A percentile compares a stretch with the other conserved stretches of the same genome.
Evolutionary conservation across 768 basidiomycete genomes (phyloP).

Genomic region (Russula abietina): DNA sequence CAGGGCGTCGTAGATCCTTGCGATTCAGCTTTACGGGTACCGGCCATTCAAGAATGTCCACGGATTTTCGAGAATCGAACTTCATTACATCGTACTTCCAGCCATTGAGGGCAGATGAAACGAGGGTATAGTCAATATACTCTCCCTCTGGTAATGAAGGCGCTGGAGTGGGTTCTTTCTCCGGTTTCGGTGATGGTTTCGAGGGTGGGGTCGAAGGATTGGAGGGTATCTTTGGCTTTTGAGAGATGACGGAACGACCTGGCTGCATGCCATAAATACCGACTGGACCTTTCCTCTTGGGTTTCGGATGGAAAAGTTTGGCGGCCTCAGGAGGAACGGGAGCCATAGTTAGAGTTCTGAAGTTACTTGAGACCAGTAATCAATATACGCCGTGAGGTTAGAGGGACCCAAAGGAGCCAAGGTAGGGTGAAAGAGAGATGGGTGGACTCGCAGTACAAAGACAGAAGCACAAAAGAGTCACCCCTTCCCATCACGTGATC

Average conservation of each 20-base stretch:
- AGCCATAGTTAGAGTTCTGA: slow-evolving; percentile 10
- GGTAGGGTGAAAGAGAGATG: neutral
- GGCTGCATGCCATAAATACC: slow-evolving; percentile 15
- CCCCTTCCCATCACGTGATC: slow-evolving; percentile 6
- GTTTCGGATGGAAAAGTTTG: slow-evolving; percentile 25
- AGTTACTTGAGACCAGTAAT: slow-evolving; percentile 1
- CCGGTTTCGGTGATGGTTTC: slow-evolving; percentile 20
- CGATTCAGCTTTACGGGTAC: slow-evolving; percentile 82
- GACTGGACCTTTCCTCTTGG: slow-evolving; percentile 20
- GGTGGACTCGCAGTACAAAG: neutral
- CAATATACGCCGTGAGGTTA: slow-evolving; percentile 7
- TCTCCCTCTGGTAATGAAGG: slow-evolving; percentile 53
- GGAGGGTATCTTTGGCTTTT: slow-evolving; percentile 15
- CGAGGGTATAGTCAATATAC: slow-evolving; percentile 70
- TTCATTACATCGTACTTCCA: slow-evolving; percentile 95
- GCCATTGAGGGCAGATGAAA: slow-evolving; percentile 73
- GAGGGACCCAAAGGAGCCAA: neutral
- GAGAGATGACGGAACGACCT: slow-evolving; percentile 14
- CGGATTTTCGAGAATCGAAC: slow-evolving; percentile 67
- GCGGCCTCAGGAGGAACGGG: slow-evolving; percentile 17
- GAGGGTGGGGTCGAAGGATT: slow-evolving; percentile 17
- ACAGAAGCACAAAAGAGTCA: neutral
- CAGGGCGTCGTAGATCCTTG: slow-evolving; percentile 64
- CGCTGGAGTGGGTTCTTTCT: neutral
- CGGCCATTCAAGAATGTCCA: slow-evolving; percentile 65